Base-by-base conservation (phyloP, 192 early-diverging fungal species). In the Dissophora globulifera region DNA sequence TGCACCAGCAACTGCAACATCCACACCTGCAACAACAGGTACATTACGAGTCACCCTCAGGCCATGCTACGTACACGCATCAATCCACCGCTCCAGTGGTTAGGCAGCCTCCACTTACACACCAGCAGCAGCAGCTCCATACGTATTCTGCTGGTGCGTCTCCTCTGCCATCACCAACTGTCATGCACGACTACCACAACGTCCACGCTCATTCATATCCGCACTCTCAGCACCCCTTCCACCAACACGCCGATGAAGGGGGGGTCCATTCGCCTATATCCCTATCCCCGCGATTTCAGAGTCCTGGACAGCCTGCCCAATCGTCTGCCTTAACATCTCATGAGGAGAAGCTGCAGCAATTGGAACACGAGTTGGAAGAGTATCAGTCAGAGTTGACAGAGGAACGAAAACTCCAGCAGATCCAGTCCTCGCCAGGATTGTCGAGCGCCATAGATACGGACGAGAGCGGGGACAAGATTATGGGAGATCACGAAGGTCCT, bases 331-430 rank as follows among this genome's bases (percentile, higher is more conserved):
- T 42, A 23, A 22, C 43, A 1, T 58, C 70, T 20, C 62, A 75
- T n/a, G 62, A 75, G 19, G 70, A 71, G n/a, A 71, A 71, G 20
- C 47, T 71, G 27, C 52, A 49, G 1, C 51, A 50, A 41, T 60
- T 71, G 9, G 69, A 71, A 38, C 54, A 31, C 42, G 70, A 75
- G 13, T 33, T 75, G 41, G 53, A 74, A 56, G 69, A 58, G 17
- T 74, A 64, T 17, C 52, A 64, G 12, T 31, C 19, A 6, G 70
- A 75, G 17, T 57, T 65, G 11, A 62, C 48, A 16, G 67, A 69
- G 13, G 65, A 67, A 20, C 19, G 65, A 7, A 40, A 35, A 8
- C 47, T 59, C 51, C 20, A 40, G 38, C 40, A 25, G 20, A 3
- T 56, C 38, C 17, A 33, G 13, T 6, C 13, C 35, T 9, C 35